Conservation (phyloP, 2,329 filamentous ascomycete species). For the Colletotrichum eremochloae region DNA sequence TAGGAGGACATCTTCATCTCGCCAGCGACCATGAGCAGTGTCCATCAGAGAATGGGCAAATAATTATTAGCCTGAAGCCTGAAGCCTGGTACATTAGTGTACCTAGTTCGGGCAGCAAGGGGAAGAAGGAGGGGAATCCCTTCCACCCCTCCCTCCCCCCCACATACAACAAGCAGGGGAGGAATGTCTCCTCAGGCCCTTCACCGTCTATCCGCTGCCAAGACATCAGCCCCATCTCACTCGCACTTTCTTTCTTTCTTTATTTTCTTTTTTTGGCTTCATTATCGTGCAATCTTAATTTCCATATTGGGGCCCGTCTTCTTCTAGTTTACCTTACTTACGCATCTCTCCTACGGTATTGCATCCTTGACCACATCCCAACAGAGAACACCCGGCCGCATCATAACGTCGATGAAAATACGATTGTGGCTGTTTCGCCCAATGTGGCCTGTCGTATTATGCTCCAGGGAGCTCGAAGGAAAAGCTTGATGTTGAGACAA, state of each 20-base stretch:
- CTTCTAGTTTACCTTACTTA: neutral
- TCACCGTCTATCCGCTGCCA: neutral
- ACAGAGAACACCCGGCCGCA: neutral
- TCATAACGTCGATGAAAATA: neutral
- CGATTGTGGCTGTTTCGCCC: neutral
- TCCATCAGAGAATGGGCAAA: neutral
- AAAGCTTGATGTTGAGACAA: slow-evolving; percentile 2
- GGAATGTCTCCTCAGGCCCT: neutral
- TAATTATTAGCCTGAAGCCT: neutral
- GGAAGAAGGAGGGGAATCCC: neutral
- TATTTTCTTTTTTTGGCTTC: neutral
- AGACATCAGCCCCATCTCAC: neutral
- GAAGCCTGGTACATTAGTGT: neutral
- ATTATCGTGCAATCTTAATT: neutral
- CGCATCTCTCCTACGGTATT: neutral
- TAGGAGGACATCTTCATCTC: neutral
- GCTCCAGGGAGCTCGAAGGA: slow-evolving; percentile 7
- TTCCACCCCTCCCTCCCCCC: too few relatives aligned
- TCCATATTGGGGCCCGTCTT: too few relatives aligned
- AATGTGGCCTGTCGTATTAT: neutral
- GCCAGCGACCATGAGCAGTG: neutral
- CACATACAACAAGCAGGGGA: neutral
- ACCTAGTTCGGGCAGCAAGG: neutral
- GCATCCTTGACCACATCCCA: neutral
- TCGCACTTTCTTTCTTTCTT: neutral